These are phyloP conservation scores for Sporothrix dimorphospora DNA, from an alignment of 2,329 filamentous ascomycete genomes.

Conservation along the genomic window DNA sequence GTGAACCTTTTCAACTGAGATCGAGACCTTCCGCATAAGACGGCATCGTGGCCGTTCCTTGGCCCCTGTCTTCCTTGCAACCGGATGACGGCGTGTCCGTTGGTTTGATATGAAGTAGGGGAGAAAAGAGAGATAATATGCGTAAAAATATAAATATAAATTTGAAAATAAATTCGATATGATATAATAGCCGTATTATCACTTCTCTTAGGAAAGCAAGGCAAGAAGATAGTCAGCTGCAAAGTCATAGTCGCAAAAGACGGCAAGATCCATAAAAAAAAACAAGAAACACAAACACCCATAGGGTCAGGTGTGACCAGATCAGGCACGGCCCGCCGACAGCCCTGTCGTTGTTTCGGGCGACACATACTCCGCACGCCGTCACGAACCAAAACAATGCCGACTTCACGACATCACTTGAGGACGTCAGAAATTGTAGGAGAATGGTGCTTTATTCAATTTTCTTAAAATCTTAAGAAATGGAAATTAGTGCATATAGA, in stretches of 20 bases:
- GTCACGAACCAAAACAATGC: neutral
- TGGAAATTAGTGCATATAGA: no score
- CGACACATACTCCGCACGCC: constrained; percentile 7
- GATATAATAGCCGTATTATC: neutral
- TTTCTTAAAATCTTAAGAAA: no score
- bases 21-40: neutral
- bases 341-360: neutral
- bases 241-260: neutral
- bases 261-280: neutral
- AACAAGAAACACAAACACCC: neutral
- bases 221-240: neutral
- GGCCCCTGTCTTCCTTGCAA: neutral
- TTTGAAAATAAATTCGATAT: neutral
- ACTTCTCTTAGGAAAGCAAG: neutral
- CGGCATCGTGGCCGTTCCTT: neutral
- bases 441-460: no score
- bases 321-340: neutral
- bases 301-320: neutral
- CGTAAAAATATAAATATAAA: no score
- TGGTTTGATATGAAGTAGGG: no score
- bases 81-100: neutral
- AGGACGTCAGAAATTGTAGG: neutral
- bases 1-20: neutral
- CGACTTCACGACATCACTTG: neutral
- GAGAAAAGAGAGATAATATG: no score